phyloP scores from a whole-genome alignment of 2,329 filamentous ascomycete genomes.

The Polytolypa hystricis region DNA sequence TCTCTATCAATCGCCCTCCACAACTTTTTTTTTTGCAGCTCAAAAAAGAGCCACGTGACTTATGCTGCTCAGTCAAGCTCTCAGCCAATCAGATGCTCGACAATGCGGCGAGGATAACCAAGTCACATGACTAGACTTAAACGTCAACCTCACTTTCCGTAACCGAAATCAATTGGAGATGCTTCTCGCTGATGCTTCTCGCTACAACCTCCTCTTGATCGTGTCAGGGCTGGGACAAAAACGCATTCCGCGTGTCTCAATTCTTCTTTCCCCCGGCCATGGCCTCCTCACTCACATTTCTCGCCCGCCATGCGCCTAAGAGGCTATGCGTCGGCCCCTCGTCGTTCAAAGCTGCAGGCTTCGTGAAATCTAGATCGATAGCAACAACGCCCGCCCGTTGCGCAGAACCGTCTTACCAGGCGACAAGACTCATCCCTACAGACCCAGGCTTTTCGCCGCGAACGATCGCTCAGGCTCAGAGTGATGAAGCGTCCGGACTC shows the following conservation, averaged over 20 bases:
- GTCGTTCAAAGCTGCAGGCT: constrained; percentile 27
- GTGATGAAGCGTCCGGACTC: constrained; percentile 24
- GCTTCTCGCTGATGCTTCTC: constrained; percentile 2
- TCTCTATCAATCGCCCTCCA: too few relatives aligned
- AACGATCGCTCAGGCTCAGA: constrained; percentile 27
- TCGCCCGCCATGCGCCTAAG: constrained; percentile 49
- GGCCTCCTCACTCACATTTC: constrained; percentile 50
- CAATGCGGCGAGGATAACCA: background rate
- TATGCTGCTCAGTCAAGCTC: background rate
- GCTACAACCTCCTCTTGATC: constrained; percentile 16
- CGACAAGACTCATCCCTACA: constrained; percentile 46
- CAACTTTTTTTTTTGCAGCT: too few relatives aligned
- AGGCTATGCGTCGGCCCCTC: constrained; percentile 46
- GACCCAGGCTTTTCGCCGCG: constrained; percentile 44
- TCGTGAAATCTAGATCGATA: constrained; percentile 42
- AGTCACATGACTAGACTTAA: constrained; percentile 1
- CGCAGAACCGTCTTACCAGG: constrained; percentile 36
- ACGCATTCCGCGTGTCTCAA: constrained; percentile 16
- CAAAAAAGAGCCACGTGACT: too few relatives aligned
- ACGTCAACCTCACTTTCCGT: background rate
- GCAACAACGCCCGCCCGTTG: constrained; percentile 46
- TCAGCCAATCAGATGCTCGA: background rate
- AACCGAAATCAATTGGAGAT: constrained; percentile 3
- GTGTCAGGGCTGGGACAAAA: constrained; percentile 27
- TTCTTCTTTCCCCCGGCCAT: constrained; percentile 29